phyloP scores from a whole-genome alignment of 352 stramenopile genomes.

The Pythium inflatum region DNA sequence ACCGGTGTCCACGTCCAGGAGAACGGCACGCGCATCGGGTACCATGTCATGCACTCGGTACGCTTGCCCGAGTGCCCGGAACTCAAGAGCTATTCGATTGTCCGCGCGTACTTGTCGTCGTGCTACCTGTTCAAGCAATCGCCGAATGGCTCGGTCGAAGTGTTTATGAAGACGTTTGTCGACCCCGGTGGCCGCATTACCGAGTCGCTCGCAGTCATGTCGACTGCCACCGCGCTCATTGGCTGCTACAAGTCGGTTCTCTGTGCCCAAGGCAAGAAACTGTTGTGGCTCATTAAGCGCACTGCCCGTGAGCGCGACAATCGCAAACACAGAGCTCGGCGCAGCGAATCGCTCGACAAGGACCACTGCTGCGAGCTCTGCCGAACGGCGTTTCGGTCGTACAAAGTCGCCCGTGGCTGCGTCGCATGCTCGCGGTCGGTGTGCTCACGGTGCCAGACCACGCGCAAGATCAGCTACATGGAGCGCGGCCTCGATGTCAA shows the following conservation, averaged over 20 bases:
- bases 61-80: slow-evolving; percentile 31
- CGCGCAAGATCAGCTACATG: slow-evolving; percentile 33
- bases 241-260: slow-evolving; percentile 38
- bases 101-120: slow-evolving; percentile 39
- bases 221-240: slow-evolving; percentile 30
- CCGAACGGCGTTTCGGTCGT: slow-evolving; percentile 23
- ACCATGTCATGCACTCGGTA: slow-evolving; percentile 53
- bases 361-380: slow-evolving; percentile 30
- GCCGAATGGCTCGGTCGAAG: slow-evolving; percentile 34
- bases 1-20: slow-evolving; percentile 17
- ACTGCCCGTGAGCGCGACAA: slow-evolving; percentile 12
- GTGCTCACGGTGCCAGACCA: slow-evolving; percentile 27
- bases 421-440: slow-evolving; percentile 21
- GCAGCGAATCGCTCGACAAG: background rate
- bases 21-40: slow-evolving; percentile 46
- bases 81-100: slow-evolving; percentile 21
- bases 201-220: slow-evolving; percentile 32
- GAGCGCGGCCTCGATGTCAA: slow-evolving; percentile 29
- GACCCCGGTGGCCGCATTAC: slow-evolving; percentile 29
- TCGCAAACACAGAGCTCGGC: background rate
- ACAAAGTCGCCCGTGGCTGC: slow-evolving; percentile 26
- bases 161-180: slow-evolving; percentile 44
- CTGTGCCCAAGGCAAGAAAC: slow-evolving; percentile 42
- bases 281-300: slow-evolving; percentile 35
- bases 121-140: slow-evolving; percentile 47